Evolutionary conservation across 805 yeast genomes (phyloP).

Genomic region (Alloascoidea africana): DNA sequence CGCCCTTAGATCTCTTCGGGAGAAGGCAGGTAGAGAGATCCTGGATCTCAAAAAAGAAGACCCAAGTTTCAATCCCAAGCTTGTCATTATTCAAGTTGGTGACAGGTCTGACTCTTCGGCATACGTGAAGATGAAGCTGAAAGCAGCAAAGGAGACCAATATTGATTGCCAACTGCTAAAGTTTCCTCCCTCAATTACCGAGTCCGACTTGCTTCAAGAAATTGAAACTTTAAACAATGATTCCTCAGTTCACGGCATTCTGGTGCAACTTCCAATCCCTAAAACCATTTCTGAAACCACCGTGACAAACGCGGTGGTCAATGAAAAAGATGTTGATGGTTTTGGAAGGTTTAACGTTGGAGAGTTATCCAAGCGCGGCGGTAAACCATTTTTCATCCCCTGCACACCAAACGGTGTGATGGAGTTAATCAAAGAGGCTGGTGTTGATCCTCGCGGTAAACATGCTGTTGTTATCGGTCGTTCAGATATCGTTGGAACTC

Average conservation of each 20-base stretch:
- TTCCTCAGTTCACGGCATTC: conserved; percentile 48
- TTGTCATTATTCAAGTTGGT: conserved; percentile 68
- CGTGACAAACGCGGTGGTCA: conserved; percentile 50
- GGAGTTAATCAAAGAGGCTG: conserved; percentile 41
- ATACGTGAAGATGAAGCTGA: conserved; percentile 66
- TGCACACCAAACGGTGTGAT: conserved; percentile 79
- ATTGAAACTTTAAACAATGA: conserved; percentile 45
- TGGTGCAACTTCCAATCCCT: conserved; percentile 71
- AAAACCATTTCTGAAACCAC: conserved; percentile 49
- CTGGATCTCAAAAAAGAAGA: conserved; percentile 23
- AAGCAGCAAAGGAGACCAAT: conserved; percentile 61
- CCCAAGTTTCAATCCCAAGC: conserved; percentile 45
- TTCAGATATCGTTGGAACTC: conserved; percentile 77
- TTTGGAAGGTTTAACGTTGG: conserved; percentile 69
- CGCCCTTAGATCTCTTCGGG: conserved; percentile 11
- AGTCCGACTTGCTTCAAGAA: conserved; percentile 36
- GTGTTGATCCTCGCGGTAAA: conserved; percentile 42
- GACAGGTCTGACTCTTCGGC: conserved; percentile 67
- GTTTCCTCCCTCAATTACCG: conserved; percentile 39
- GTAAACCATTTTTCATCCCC: conserved; percentile 57
- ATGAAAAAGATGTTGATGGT: conserved; percentile 72
- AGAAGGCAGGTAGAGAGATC: conserved; percentile 19
- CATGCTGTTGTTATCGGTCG: conserved; percentile 78
- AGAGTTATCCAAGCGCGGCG: conserved; percentile 60
- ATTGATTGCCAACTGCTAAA: conserved; percentile 45